Conservation (phyloP, 2,329 filamentous ascomycete species). For the Aspergillus hortae region DNA sequence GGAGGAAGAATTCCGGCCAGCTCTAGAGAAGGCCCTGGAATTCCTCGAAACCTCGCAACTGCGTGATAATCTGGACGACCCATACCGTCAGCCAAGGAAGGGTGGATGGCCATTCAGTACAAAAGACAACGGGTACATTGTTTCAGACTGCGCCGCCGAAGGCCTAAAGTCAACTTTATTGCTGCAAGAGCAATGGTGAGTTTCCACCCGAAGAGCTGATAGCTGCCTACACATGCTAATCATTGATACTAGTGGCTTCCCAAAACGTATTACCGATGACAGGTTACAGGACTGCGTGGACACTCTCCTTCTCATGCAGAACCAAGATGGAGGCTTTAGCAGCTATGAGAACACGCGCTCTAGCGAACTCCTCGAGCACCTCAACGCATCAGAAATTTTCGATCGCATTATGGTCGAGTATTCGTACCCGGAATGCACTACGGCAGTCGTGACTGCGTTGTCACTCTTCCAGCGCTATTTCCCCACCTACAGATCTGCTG, state of each 20-base stretch:
- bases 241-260: background rate
- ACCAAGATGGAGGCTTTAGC: conserved; percentile 5
- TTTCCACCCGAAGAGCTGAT: no score
- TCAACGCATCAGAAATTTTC: conserved; percentile 11
- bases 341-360: conserved; percentile 7
- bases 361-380: conserved; percentile 1
- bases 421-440: conserved; percentile 9
- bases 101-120: conserved; percentile 11
- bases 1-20: background rate
- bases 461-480: background rate
- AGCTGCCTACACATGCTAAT: no score
- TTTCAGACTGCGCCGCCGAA: conserved; percentile 8
- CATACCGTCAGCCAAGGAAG: conserved; percentile 4
- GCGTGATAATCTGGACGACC: background rate
- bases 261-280: background rate
- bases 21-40: conserved; percentile 2
- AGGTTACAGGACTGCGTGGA: conserved; percentile 4
- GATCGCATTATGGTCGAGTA: conserved; percentile 11
- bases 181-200: conserved; percentile 1
- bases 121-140: conserved; percentile 3
- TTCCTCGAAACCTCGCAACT: conserved; percentile 5
- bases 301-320: conserved; percentile 6
- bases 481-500: background rate
- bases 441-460: conserved; percentile 2
- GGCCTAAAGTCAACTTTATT: conserved; percentile 7